Percentiles rank a stretch among this genome's conserved stretches.
These are phyloP conservation scores for Hanseniaspora thailandica DNA, from an alignment of 805 yeast genomes.

Conservation along the genomic window DNA sequence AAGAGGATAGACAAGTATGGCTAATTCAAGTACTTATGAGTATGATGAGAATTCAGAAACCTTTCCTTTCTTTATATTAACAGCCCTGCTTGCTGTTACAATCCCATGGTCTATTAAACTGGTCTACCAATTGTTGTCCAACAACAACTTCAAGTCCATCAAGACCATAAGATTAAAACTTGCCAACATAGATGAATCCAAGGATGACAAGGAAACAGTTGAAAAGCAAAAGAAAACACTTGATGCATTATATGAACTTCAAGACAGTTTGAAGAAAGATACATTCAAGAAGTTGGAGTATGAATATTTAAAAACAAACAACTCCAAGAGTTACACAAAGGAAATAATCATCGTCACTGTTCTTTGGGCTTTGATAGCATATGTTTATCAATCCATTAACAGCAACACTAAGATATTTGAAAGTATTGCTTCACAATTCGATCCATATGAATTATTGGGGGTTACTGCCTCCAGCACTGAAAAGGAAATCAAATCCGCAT, in stretches of 20 bases:
- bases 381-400: conserved; percentile 22
- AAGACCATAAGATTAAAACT: conserved; percentile 1
- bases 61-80: conserved; percentile 83
- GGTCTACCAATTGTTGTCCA: not conserved
- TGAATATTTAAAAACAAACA: conserved; percentile 15
- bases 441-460: conserved; percentile 72
- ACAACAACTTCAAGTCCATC: not conserved
- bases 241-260: conserved; percentile 22
- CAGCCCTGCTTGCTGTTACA: conserved; percentile 54
- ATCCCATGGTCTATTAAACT: conserved; percentile 44
- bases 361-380: conserved; percentile 44
- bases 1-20: not conserved
- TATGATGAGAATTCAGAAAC: conserved; percentile 85
- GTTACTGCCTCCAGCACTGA: conserved; percentile 52
- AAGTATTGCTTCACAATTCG: conserved; percentile 45
- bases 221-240: conserved; percentile 15
- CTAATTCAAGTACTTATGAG: conserved; percentile 22
- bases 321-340: conserved; percentile 12
- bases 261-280: conserved; percentile 31
- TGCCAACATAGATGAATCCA: not conserved
- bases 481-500: conserved; percentile 65
- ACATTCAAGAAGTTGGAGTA: conserved; percentile 25
- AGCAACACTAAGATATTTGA: conserved; percentile 37
- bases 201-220: conserved; percentile 3
- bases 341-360: conserved; percentile 19